These are phyloP conservation scores for Termitomyces sp. DNA, from an alignment of 768 basidiomycete species.

Conservation along the genomic window DNA sequence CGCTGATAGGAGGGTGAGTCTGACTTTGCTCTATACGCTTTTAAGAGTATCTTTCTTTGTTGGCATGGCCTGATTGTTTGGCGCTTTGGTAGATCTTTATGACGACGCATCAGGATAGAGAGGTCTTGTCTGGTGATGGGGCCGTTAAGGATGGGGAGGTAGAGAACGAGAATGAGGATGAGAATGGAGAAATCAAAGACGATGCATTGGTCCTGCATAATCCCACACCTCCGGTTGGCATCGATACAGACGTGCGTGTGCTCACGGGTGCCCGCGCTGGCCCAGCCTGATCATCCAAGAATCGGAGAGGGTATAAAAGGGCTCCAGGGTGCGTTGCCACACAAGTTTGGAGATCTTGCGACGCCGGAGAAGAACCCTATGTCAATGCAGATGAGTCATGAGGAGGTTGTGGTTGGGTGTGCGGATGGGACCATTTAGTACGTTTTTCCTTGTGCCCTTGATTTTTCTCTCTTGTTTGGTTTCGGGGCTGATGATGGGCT, in stretches of 20 bases:
- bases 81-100: slow-evolving; percentile 57
- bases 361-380: slow-evolving; percentile 92
- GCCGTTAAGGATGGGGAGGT: slow-evolving; percentile 19
- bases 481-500: not conserved
- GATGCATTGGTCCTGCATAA: slow-evolving; percentile 13
- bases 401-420: slow-evolving; percentile 88
- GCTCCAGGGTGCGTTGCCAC: slow-evolving; percentile 53
- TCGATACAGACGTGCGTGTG: slow-evolving; percentile 60
- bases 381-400: slow-evolving; percentile 89
- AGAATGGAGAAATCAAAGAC: not conserved
- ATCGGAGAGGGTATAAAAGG: slow-evolving; percentile 44
- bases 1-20: slow-evolving; percentile 71
- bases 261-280: slow-evolving; percentile 62
- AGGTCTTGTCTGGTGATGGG: slow-evolving; percentile 14
- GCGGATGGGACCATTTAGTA: slow-evolving; percentile 91
- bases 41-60: not conserved
- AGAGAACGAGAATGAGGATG: slow-evolving; percentile 14
- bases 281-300: slow-evolving; percentile 14
- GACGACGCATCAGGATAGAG: slow-evolving; percentile 72
- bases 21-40: slow-evolving; percentile 1
- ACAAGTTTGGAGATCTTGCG: slow-evolving; percentile 71
- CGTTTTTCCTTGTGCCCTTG: slow-evolving; percentile 26
- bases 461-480: slow-evolving; percentile 8
- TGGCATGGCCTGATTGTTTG: not conserved
- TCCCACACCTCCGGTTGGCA: slow-evolving; percentile 38